phyloP scores from a whole-genome alignment of 768 basidiomycete species.

The Suillus subluteus region DNA sequence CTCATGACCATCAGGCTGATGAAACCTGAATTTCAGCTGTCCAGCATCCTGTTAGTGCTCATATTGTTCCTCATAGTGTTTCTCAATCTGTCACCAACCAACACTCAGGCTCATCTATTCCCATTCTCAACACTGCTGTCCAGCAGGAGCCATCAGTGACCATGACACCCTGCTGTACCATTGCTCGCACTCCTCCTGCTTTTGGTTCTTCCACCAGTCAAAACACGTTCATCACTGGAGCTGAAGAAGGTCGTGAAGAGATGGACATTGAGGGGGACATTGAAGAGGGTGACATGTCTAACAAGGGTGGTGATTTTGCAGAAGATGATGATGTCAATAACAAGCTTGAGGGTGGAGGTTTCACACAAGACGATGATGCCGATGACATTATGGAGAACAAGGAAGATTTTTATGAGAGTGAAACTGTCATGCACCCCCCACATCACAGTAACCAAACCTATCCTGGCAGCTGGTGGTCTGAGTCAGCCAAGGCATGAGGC shows the following conservation, averaged over 20 bases:
- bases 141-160: neutral
- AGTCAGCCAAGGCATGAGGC: too few relatives aligned
- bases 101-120: neutral
- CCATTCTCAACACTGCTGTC: neutral
- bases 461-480: too few relatives aligned
- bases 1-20: neutral
- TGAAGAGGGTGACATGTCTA: too few relatives aligned
- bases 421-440: neutral
- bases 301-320: neutral
- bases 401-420: neutral
- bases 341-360: too few relatives aligned
- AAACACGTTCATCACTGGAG: neutral
- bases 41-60: neutral
- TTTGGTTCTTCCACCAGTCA: neutral
- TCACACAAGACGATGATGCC: too few relatives aligned
- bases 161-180: neutral
- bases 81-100: neutral
- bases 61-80: neutral
- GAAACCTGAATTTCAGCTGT: neutral
- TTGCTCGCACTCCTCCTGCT: neutral
- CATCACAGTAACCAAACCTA: neutral
- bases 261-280: neutral
- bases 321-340: neutral
- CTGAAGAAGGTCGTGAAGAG: neutral
- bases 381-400: neutral